These are phyloP conservation scores for Fomitopsis palustris DNA, from an alignment of 1,284 basidiomycete genomes.

Conservation along the genomic window DNA sequence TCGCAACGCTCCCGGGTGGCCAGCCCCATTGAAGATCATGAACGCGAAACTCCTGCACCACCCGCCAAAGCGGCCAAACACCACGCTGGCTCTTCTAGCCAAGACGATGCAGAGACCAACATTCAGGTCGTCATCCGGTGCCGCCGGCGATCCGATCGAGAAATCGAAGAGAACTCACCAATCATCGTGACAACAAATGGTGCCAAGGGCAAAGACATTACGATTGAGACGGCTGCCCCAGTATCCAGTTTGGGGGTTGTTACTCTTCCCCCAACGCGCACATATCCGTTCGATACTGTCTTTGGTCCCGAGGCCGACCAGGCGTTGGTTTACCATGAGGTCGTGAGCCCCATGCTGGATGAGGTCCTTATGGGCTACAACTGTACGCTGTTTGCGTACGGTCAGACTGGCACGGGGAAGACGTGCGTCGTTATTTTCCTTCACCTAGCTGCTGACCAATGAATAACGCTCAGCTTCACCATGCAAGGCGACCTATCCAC, in stretches of 20 bases:
- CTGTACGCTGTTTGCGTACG: conserved; percentile 98
- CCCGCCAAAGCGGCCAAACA: conserved; percentile 3
- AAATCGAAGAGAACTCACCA: conserved; percentile 78
- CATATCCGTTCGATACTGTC: conserved; percentile 90
- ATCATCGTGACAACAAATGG: conserved; percentile 78
- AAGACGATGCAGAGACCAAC: conserved; percentile 60
- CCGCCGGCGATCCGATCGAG: conserved; percentile 77
- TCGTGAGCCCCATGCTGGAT: conserved; percentile 89
- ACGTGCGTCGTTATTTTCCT: conserved; percentile 56
- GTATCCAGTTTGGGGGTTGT: conserved; percentile 64
- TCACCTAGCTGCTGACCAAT: neutral
- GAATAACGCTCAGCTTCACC: conserved; percentile 61
- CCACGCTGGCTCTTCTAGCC: conserved; percentile 11
- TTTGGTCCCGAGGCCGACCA: conserved; percentile 99
- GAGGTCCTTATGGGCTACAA: conserved; percentile 96
- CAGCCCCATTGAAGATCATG: conserved; percentile 22
- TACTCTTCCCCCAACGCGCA: conserved; percentile 67
- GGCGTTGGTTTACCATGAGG: conserved; percentile 90
- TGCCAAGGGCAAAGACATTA: conserved; percentile 70
- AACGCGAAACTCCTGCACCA: conserved; percentile 15
- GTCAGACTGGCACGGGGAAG: conserved; percentile 98
- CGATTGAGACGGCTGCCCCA: conserved; percentile 72
- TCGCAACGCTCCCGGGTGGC: conserved; percentile 28
- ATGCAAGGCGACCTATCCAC: conserved; percentile 91
- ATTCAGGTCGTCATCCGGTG: conserved; percentile 93